Base-by-base conservation (phyloP, 2,329 filamentous ascomycete genomes). In the Aspergillus fijiensis region DNA sequence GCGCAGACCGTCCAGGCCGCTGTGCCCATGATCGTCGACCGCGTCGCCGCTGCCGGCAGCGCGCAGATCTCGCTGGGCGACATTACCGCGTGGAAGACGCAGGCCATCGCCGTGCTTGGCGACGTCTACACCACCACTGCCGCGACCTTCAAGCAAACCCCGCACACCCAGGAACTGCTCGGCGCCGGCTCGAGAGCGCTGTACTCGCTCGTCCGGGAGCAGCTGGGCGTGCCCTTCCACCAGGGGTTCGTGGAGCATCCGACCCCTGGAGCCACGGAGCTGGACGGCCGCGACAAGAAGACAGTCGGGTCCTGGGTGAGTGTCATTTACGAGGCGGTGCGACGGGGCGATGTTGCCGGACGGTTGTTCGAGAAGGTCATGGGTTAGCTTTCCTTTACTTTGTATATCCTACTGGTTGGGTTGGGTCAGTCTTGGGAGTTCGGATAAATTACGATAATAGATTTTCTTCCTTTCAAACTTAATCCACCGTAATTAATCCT, bases 171-270 rank as follows among this genome's bases (percentile, higher is more conserved):
- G 11, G 55, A 64, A 2, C 57, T 63, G 4, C 60, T 68, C 7
- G 67, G 66, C 10, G 58, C 50, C 2, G 71, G 68, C 10, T 67
- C 74, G 3, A 68, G 62, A 35, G 61, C 59, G 6, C 57, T 78
- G 5, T 78, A 78, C 56, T 49, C 49, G 5, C 72, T 70, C 16
- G 69, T 78, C 4, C 70, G 76, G 2, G 42, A 59, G 12, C 68
- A 70, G 0, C 66, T 78, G 3, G 60, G 63, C 4, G 68, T 78
- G 14, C 70, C 70, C 1, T 69, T 73, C 53, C 68, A 73, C 58
- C 67, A 64, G 31, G 70, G 69, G 3, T 65, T 70, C 16, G 47
- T 65, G 4, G 69, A 72, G 29, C 69, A 72, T 29, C 68, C 68
- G 3, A 59, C 62, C 2, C 27, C 49, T 5, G 49, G 59, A 1